Evolutionary conservation across 1,139 yeast genomes (phyloP), one percentile per base, ranked within the genome.

Genomic region (Lodderomyces orthopsilosis): DNA sequence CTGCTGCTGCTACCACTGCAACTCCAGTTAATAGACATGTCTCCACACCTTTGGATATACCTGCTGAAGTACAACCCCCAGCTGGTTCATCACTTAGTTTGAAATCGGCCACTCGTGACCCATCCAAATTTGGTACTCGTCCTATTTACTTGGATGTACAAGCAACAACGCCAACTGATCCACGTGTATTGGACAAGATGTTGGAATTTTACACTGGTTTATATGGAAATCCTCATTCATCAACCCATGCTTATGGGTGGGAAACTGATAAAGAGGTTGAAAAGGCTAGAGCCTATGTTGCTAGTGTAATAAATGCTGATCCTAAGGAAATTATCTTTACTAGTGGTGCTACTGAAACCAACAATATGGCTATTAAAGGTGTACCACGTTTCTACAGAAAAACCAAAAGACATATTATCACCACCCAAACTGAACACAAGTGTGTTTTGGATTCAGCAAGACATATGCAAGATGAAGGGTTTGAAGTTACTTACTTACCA

Each of bases 211-310:
- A 83, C 65, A 91, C 98, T 3, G 98, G 97, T 12, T 75, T 87
- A 46, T 93, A 90, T 60, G 99, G 99, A 46, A 93, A 93, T 63
- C 98, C 98, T 12, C 99, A 93, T 65, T 89, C 97, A 4, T 83
- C 95, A 44, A 94, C 98, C 10, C 98, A 93, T 61, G 80, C 96
- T n/a, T 93, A 93, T 62, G 99, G 99, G 30, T 93, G 99, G 99
- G 99, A 93, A 68, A 87, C 98, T 5, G 97, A 91, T 47, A 79
- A 78, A 54, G 96, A 86, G 48, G 95, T 94, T 28, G 98, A 93
- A 60, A 72, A 70, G 45, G 96, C 98, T 3, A 80, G 99, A 58
- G 75, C 71, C 42, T 76, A 90, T 55, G 75, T 93, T 44, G 98
- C 98, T 3, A 73, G 74, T 33, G 78, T 93, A 42, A 90, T 94